phyloP scores from a whole-genome alignment of 2,329 filamentous ascomycete species.

The Didymella glomerata region DNA sequence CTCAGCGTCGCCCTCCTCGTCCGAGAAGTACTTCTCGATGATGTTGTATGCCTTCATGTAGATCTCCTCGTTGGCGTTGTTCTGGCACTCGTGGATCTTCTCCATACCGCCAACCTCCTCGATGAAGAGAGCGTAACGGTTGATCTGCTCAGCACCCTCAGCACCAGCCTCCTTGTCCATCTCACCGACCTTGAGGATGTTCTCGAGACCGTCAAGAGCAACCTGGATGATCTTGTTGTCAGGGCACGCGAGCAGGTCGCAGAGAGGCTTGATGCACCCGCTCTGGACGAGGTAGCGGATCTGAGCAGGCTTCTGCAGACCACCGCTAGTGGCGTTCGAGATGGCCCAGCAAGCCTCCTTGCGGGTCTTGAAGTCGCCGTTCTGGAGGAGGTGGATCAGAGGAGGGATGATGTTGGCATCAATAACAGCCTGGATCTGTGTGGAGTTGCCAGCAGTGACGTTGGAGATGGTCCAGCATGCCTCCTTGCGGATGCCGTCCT shows the following conservation, averaged over 20 bases:
- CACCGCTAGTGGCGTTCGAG: constrained; percentile 96
- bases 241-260: constrained; percentile 92
- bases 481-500: constrained; percentile 99
- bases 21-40: constrained; percentile 99
- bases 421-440: constrained; percentile 95
- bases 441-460: constrained; percentile 97
- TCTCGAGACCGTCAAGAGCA: constrained; percentile 95
- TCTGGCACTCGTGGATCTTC: constrained; percentile 99
- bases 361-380: constrained; percentile 97
- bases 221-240: constrained; percentile 99
- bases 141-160: constrained; percentile 73
- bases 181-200: constrained; percentile 98
- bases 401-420: constrained; percentile 97
- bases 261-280: constrained; percentile 97
- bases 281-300: constrained; percentile 93
- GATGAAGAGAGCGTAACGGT: constrained; percentile 97
- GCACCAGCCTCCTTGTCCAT: constrained; percentile 92
- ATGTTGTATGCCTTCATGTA: constrained; percentile 99
- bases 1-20: constrained; percentile 87
- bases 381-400: constrained; percentile 92
- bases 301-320: constrained; percentile 98
- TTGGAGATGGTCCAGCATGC: constrained; percentile 99
- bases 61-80: constrained; percentile 99
- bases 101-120: constrained; percentile 99
- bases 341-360: constrained; percentile 99